These are phyloP conservation scores for Syzygium aqueum DNA, from an alignment of 345 rosid species.

Conservation along the genomic window DNA sequence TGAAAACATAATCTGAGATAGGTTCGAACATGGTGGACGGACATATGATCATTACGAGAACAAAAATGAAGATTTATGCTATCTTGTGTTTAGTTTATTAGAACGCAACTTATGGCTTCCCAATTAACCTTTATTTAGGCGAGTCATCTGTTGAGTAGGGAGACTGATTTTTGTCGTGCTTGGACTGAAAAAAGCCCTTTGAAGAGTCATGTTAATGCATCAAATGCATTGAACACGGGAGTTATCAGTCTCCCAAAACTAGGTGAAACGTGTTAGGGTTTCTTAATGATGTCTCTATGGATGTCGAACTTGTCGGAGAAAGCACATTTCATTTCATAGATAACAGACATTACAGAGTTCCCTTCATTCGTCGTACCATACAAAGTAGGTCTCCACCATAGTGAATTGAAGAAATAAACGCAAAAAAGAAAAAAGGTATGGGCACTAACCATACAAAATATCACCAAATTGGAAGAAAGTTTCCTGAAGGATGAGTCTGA, in stretches of 20 bases:
- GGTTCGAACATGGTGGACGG: neutral
- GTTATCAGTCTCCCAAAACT: neutral
- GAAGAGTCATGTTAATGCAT: neutral
- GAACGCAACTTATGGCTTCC: neutral
- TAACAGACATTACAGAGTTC: neutral
- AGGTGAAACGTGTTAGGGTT: neutral
- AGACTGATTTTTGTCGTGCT: neutral
- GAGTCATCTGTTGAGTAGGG: neutral
- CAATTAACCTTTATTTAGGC: neutral
- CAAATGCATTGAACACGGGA: neutral
- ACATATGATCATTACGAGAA: neutral
- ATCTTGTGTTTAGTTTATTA: neutral
- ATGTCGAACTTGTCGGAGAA: neutral
- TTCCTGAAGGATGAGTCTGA: neutral
- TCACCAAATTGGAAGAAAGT: neutral
- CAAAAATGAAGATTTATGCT: neutral
- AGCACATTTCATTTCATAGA: neutral
- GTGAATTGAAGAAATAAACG: neutral
- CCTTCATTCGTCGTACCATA: neutral
- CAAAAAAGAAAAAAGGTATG: neutral
- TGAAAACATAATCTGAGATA: neutral
- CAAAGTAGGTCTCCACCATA: neutral
- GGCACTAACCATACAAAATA: neutral
- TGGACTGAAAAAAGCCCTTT: neutral
- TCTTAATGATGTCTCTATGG: neutral